A percentile compares a stretch with the other conserved stretches of the same genome.
Evolutionary conservation across 2,329 filamentous ascomycete species (phyloP).

Genomic region (Scedosporium boydii): DNA sequence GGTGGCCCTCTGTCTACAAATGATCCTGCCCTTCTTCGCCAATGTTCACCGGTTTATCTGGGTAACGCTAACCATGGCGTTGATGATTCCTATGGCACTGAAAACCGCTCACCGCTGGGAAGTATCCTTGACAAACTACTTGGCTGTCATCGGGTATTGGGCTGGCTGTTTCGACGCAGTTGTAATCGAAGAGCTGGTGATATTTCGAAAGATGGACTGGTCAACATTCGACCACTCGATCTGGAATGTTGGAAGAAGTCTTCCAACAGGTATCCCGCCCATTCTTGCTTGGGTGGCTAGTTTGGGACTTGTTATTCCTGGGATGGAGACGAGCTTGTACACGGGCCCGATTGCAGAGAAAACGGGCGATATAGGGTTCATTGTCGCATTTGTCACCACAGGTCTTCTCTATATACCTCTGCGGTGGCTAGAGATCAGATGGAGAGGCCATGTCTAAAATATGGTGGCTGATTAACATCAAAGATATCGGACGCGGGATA

Average conservation of each 20-base stretch:
- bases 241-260: conserved; percentile 32
- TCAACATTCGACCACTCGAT: conserved; percentile 27
- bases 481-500: not conserved
- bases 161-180: conserved; percentile 32
- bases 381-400: conserved; percentile 30
- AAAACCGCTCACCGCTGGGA: conserved; percentile 28
- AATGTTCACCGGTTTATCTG: conserved; percentile 32
- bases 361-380: conserved; percentile 36
- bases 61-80: conserved; percentile 26
- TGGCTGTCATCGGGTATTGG: conserved; percentile 37
- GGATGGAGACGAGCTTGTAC: conserved; percentile 33
- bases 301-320: conserved; percentile 30
- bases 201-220: conserved; percentile 32
- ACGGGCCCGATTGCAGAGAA: conserved; percentile 30
- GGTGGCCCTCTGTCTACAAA: conserved; percentile 29
- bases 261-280: conserved; percentile 33
- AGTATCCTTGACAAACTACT: conserved; percentile 31
- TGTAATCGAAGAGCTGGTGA: conserved; percentile 30
- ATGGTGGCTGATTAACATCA: not conserved
- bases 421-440: conserved; percentile 24
- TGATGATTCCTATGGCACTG: conserved; percentile 30
- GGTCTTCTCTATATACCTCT: conserved; percentile 31
- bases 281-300: conserved; percentile 32
- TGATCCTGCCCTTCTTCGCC: conserved; percentile 28
- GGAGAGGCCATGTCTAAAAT: conserved; percentile 17